phyloP scores from a whole-genome alignment of 257 asterid genomes.

The Avicennia marina region DNA sequence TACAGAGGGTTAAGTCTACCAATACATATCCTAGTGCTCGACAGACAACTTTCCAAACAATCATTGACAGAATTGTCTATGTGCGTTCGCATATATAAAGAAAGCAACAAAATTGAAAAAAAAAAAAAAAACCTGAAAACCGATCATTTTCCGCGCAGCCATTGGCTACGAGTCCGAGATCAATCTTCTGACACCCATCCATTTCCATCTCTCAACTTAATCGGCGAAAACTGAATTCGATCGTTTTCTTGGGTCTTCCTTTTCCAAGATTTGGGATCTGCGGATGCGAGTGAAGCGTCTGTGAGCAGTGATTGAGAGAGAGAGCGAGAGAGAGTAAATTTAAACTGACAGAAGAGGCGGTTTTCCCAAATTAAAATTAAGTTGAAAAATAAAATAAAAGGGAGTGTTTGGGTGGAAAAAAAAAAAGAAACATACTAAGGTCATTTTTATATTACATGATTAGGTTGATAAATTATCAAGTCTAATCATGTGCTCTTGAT shows the following conservation, averaged over 20 bases:
- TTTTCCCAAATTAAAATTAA: no score
- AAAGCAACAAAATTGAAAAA: background rate
- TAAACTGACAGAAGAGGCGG: no score
- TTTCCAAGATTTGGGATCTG: slow-evolving; percentile 16
- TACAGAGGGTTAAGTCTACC: background rate
- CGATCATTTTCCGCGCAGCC: slow-evolving; percentile 39
- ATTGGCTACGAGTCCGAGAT: slow-evolving; percentile 37
- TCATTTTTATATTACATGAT: no score
- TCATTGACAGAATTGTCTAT: background rate
- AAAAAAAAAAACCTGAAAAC: slow-evolving; percentile 37
- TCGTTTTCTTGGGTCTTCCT: no score
- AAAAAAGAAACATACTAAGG: no score
- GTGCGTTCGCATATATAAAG: no score
- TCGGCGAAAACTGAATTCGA: slow-evolving; percentile 9
- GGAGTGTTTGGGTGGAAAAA: no score
- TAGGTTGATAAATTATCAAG: no score
- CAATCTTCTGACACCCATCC: slow-evolving; percentile 31
- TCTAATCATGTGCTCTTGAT: no score
- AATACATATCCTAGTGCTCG: background rate
- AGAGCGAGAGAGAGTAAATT: no score
- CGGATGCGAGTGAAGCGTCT: slow-evolving; percentile 6
- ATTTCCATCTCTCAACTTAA: slow-evolving; percentile 18
- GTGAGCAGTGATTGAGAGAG: background rate
- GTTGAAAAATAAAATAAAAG: no score
- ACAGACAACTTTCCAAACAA: background rate